Evolutionary conservation across 129 eudicot species (phyloP).

Genomic region (Escallonia herrerae): DNA sequence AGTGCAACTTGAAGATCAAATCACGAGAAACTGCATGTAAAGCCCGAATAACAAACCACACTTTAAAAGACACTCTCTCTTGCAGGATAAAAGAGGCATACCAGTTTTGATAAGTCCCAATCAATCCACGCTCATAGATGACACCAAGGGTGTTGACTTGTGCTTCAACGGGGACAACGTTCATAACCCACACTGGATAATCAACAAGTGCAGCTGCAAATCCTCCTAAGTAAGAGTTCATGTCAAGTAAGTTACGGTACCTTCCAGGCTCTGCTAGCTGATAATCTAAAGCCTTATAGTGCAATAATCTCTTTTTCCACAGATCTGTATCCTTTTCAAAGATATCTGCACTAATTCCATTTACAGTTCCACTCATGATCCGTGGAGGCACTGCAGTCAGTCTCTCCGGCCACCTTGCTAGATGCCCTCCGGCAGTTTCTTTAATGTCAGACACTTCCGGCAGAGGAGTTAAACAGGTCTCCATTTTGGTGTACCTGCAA

Average conservation of each 20-base stretch:
- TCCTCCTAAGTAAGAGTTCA: slow-evolving; percentile 91
- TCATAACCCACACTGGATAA: slow-evolving; percentile 93
- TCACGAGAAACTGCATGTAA: no score
- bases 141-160: slow-evolving; percentile 69
- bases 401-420: slow-evolving; percentile 78
- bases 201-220: slow-evolving; percentile 76
- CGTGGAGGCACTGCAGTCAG: slow-evolving; percentile 80
- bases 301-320: slow-evolving; percentile 60
- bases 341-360: slow-evolving; percentile 53
- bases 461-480: slow-evolving; percentile 68
- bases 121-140: slow-evolving; percentile 70
- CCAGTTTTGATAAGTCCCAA: slow-evolving; percentile 97
- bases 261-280: slow-evolving; percentile 73
- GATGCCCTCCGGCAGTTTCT: slow-evolving; percentile 54
- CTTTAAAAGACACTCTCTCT: no score
- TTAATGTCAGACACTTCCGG: slow-evolving; percentile 60
- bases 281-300: slow-evolving; percentile 50
- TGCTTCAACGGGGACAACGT: slow-evolving; percentile 73
- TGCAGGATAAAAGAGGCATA: slow-evolving; percentile 22
- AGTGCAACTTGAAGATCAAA: no score
- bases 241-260: slow-evolving; percentile 81
- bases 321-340: slow-evolving; percentile 38
- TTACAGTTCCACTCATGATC: slow-evolving; percentile 44
- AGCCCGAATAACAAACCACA: no score
- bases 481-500: slow-evolving; percentile 81